These are phyloP conservation scores for Alternaria sp. DNA, from an alignment of 2,329 filamentous ascomycete genomes.

Conservation along the genomic window DNA sequence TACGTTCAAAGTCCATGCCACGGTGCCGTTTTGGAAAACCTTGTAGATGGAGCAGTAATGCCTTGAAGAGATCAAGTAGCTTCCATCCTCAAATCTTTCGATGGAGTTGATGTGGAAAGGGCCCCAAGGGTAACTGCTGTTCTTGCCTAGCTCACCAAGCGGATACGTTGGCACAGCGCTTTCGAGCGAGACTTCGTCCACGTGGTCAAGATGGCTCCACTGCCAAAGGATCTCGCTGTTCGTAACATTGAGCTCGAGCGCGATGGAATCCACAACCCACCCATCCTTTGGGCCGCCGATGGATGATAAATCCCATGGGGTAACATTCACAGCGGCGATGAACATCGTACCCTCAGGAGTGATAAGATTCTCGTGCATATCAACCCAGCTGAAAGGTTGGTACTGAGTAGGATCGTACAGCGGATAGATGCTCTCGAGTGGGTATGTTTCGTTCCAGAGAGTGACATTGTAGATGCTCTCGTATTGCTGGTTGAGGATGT, in stretches of 20 bases:
- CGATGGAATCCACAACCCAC: slow-evolving; percentile 1
- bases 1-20: slow-evolving; percentile 2
- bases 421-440: slow-evolving; percentile 3
- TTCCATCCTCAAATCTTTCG: slow-evolving; percentile 1
- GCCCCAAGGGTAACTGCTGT: slow-evolving; percentile 4
- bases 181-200: neutral
- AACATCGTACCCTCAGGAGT: slow-evolving; percentile 12
- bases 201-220: slow-evolving; percentile 15
- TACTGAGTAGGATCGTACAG: slow-evolving; percentile 11
- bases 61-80: slow-evolving; percentile 1
- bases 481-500: slow-evolving; percentile 1
- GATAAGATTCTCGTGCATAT: slow-evolving; percentile 17
- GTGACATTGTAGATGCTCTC: slow-evolving; percentile 4
- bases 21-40: neutral
- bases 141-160: neutral
- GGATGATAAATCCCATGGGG: slow-evolving; percentile 12
- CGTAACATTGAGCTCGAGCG: slow-evolving; percentile 7
- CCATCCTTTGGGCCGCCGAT: neutral
- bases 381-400: slow-evolving; percentile 9
- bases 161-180: slow-evolving; percentile 3
- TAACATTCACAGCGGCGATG: slow-evolving; percentile 10
- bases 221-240: slow-evolving; percentile 15
- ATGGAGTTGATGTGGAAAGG: slow-evolving; percentile 2
- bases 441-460: neutral
- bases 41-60: slow-evolving; percentile 3